Base-by-base conservation (phyloP, 23 red algal genomes). In the Gracilaria vermiculophylla region DNA sequence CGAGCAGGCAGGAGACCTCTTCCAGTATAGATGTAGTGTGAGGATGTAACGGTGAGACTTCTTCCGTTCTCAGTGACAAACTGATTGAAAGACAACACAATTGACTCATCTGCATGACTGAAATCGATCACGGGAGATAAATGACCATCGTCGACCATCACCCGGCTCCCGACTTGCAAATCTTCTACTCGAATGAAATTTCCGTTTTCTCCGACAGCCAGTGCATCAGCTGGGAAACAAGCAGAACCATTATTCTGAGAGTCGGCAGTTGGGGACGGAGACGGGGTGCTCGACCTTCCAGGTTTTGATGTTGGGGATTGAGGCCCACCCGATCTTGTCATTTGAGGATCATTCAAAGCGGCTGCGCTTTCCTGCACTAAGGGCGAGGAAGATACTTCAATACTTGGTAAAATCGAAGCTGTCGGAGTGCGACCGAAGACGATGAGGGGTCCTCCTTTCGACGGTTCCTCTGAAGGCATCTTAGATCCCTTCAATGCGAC, bases 91-190 rank as follows among this genome's bases (percentile, higher is more conserved):
- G 24, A 15, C 5, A 52, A 77, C 29, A 88, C 24, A 58, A 36
- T 43, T 11, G 33, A 24, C 24, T 28, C 16, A 31, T 78, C 53
- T n/a, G 69, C 32, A 88, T 88, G 84, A 20, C 60, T 88, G 72
- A 88, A 88, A 72, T 69, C 84, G 49, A 88, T 51, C 16, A 88
- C 39, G 2, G 14, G 49, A 65, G 84, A 88, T 47, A 45, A 77
- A 36, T 62, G 28, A 42, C 53, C 53, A 42, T 88, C 42, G 14
- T 53, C 84, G 23, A 88, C 84, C n/a, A 49, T 16, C n/a, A 88
- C 84, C 15, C 25, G 42, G 45, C 77, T 52, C 0, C 84, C 84
- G 56, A 66, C 53, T 4, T 37, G 9, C 31, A 88, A 53, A 40
- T 76, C 66, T 23, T 77, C 69, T 45, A 88, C 73, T 45, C 69